Evolutionary conservation across 805 yeast genomes (phyloP).

Genomic region (Candida multigemmis): DNA sequence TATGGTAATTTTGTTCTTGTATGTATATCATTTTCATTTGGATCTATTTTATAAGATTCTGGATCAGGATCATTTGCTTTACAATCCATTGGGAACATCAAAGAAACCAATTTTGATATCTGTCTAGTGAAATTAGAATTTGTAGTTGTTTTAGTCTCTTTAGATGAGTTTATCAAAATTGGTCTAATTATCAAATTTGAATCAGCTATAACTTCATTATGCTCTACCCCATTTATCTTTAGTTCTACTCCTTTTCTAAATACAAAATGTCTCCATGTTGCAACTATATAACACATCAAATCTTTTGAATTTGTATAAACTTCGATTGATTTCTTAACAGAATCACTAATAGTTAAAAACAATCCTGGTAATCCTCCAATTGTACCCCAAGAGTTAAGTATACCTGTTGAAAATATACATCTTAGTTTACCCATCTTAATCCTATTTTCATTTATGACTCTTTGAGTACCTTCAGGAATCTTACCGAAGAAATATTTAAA

Average conservation of each 20-base stretch:
- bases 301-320: constrained; percentile 36
- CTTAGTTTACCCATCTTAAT: constrained; percentile 48
- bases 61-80: constrained; percentile 28
- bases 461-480: constrained; percentile 79
- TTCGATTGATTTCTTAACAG: constrained; percentile 51
- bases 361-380: constrained; percentile 91
- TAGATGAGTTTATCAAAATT: constrained; percentile 7
- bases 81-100: constrained; percentile 50
- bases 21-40: constrained; percentile 27
- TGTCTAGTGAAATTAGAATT: constrained; percentile 6
- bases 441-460: constrained; percentile 56
- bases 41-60: constrained; percentile 26
- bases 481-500: constrained; percentile 64
- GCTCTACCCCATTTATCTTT: constrained; percentile 21
- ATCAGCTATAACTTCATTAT: constrained; percentile 19
- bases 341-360: constrained; percentile 72
- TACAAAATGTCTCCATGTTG: constrained; percentile 83
- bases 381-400: constrained; percentile 57
- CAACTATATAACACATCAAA: constrained; percentile 40
- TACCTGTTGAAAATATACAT: constrained; percentile 71
- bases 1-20: constrained; percentile 11
- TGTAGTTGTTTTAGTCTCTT: not conserved
- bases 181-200: constrained; percentile 30
- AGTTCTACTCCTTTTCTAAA: constrained; percentile 66
- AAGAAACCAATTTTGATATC: constrained; percentile 29